Conservation (phyloP, 495 filamentous ascomycete species). For the Trichoderma reesei region DNA sequence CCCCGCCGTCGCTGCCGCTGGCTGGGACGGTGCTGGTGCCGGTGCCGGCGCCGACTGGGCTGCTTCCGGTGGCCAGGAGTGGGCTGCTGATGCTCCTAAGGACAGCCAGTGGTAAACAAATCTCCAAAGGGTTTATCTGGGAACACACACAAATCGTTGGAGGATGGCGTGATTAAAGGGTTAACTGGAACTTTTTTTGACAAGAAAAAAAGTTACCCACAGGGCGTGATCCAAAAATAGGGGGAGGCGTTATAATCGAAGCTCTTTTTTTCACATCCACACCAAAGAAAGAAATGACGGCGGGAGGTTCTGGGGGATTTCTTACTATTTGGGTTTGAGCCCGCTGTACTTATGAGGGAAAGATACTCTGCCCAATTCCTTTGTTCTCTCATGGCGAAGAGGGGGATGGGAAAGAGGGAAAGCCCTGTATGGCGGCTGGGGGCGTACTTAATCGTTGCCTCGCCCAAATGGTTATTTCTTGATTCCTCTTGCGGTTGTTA, state of each 20-base stretch:
- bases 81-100: slow-evolving; percentile 42
- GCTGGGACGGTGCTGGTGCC: slow-evolving; percentile 57
- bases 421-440: slow-evolving; percentile 69
- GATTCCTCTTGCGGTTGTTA: not conserved
- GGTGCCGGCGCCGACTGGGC: slow-evolving; percentile 17
- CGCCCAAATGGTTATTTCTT: slow-evolving; percentile 17
- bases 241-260: not conserved
- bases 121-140: not conserved
- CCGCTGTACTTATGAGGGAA: slow-evolving; percentile 91
- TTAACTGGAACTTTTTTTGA: not conserved
- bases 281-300: slow-evolving; percentile 13
- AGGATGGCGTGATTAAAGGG: too few relatives aligned
- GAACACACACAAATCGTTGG: not conserved
- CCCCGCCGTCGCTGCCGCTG: slow-evolving; percentile 39
- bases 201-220: slow-evolving; percentile 13
- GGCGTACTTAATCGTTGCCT: slow-evolving; percentile 47
- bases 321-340: slow-evolving; percentile 36
- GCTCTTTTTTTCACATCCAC: slow-evolving; percentile 10
- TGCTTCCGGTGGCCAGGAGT: slow-evolving; percentile 22
- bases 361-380: slow-evolving; percentile 58
- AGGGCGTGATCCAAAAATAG: not conserved
- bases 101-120: slow-evolving; percentile 54
- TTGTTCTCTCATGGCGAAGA: slow-evolving; percentile 21
- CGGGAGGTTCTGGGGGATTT: slow-evolving; percentile 13
- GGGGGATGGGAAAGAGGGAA: slow-evolving; percentile 58